These are phyloP conservation scores for Colletotrichum sidae DNA, from an alignment of 2,329 filamentous ascomycete genomes.

Conservation along the genomic window DNA sequence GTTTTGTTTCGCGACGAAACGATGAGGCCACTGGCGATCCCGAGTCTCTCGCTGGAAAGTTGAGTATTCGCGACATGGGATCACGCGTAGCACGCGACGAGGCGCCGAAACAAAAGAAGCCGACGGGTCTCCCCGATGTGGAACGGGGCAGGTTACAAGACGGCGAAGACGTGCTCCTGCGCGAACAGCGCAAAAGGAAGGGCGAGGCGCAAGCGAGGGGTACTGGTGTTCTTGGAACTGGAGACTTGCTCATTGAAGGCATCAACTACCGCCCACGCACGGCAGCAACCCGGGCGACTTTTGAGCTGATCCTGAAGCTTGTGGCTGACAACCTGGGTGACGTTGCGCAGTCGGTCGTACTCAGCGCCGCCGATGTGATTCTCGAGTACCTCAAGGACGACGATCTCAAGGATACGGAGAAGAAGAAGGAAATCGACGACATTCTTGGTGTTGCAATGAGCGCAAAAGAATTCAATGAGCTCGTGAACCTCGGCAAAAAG, in stretches of 20 bases:
- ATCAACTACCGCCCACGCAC: slow-evolving; percentile 93
- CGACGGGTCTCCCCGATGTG: slow-evolving; percentile 73
- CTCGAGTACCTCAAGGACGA: slow-evolving; percentile 95
- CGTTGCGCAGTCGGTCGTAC: slow-evolving; percentile 89
- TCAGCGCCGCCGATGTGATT: slow-evolving; percentile 92
- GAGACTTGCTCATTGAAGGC: slow-evolving; percentile 89
- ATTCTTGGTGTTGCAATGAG: slow-evolving; percentile 85
- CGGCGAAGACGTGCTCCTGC: slow-evolving; percentile 83
- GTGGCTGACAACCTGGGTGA: slow-evolving; percentile 91
- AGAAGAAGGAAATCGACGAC: slow-evolving; percentile 97
- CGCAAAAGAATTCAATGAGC: slow-evolving; percentile 94
- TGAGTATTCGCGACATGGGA: slow-evolving; percentile 96
- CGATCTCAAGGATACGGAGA: slow-evolving; percentile 95
- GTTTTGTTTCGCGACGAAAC: slow-evolving; percentile 90
- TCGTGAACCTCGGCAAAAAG: slow-evolving; percentile 97
- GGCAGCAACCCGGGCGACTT: slow-evolving; percentile 89
- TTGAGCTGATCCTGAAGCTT: slow-evolving; percentile 92
- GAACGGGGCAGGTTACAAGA: slow-evolving; percentile 82
- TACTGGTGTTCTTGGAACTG: slow-evolving; percentile 83
- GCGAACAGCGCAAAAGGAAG: slow-evolving; percentile 89
- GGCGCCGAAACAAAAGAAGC: slow-evolving; percentile 85
- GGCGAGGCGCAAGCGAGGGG: slow-evolving; percentile 78
- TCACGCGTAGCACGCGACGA: slow-evolving; percentile 82
- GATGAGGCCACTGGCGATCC: slow-evolving; percentile 98
- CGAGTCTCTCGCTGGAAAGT: slow-evolving; percentile 93